phyloP scores from a whole-genome alignment of 2,329 filamentous ascomycete genomes.

The Pseudogymnoascus verrucosus region DNA sequence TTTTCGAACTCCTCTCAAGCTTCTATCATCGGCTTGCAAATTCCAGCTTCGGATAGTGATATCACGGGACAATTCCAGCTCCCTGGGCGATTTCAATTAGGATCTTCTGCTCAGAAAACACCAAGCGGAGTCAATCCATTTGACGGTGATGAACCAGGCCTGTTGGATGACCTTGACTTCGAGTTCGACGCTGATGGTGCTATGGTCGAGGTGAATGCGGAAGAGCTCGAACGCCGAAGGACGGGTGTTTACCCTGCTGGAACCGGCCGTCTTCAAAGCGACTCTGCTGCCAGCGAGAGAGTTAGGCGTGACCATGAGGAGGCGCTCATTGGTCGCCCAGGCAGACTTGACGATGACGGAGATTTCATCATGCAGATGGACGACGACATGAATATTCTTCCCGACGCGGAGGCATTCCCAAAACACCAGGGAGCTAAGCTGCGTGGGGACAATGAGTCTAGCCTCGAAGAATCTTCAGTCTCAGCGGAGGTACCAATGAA shows the following conservation, averaged over 20 bases:
- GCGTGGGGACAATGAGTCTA: conserved; percentile 17
- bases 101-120: conserved; percentile 28
- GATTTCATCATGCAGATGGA: conserved; percentile 21
- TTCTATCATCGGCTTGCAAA: conserved; percentile 36
- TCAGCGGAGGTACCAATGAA: conserved; percentile 32
- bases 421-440: conserved; percentile 21
- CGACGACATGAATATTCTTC: conserved; percentile 23
- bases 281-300: conserved; percentile 31
- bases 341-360: conserved; percentile 23
- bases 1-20: conserved; percentile 17
- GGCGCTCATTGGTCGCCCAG: conserved; percentile 23
- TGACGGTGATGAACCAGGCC: conserved; percentile 35
- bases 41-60: conserved; percentile 41
- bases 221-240: conserved; percentile 18
- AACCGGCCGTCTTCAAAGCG: conserved; percentile 21
- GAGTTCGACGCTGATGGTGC: conserved; percentile 55
- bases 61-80: conserved; percentile 23
- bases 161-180: conserved; percentile 47
- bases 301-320: conserved; percentile 37
- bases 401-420: conserved; percentile 25
- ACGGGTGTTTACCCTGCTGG: not conserved
- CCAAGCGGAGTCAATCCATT: conserved; percentile 22
- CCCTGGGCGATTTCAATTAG: conserved; percentile 17
- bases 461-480: conserved; percentile 28
- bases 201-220: conserved; percentile 38